Evolutionary conservation across 345 rosid species (phyloP), one percentile per base, ranked within the genome.

Genomic region (Barbarea vulgaris): DNA sequence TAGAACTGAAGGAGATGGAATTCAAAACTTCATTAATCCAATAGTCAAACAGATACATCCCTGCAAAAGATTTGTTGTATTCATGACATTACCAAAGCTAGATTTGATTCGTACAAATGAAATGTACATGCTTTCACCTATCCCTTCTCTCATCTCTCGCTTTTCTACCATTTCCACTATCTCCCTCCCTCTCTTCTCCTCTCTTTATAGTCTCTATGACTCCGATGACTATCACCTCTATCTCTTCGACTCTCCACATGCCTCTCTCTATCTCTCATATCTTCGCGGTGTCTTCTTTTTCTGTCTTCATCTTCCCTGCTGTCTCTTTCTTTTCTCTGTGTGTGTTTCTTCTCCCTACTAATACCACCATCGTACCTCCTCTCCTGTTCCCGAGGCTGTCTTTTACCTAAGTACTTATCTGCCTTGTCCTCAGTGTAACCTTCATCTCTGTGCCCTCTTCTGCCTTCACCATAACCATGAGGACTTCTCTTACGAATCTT

Each of bases 401-500:
- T 31, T 77, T 77, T 22, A 76, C 79, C 65, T 8, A 61, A 14
- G 60, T 56, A 64, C 78, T 57, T 57, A 75, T 70, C 51, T 39
- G 48, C 76, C 77, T 77, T 66, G 61, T 61, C 69, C 57, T 84
- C 41, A 0, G 13, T 50, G 72, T 64, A 70, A 79, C 73, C 22
- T 11, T 73, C 73, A 69, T 69, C 60, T 68, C 63, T 31, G 37
- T 71, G 25, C 77, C 73, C 11, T 66, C 81, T 66, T 68, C 82
- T 81, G 71, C 64, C 39, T 59, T 68, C 67, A 54, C 57, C 80
- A 56, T 36, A 31, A 18, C 75, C 83, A 73, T 77, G 75, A 15
- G 79, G 78, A 73, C 80, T 77, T 73, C 15, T 74, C 63, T 68
- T 71, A n/a, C 53, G 79, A 65, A 50, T 62, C 79, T 79, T 84